These are phyloP conservation scores for Camelina laxa DNA, from an alignment of 345 rosid genomes.

Conservation along the genomic window DNA sequence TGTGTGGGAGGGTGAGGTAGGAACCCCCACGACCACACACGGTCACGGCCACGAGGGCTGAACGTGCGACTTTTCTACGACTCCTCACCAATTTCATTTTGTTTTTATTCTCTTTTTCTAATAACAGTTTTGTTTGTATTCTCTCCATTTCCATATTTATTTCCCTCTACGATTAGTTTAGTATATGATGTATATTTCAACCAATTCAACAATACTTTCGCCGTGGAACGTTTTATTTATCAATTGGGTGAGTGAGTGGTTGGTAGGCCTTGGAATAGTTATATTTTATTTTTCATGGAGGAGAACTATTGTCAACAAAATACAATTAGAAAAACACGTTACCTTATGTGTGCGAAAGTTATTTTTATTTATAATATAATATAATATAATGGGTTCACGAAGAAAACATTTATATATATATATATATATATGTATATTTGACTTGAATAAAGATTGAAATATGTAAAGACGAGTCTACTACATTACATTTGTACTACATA, in stretches of 20 bases:
- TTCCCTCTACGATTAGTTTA: not conserved
- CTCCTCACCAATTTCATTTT: conserved; percentile 23
- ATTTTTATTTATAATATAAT: not conserved
- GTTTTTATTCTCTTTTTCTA: not conserved
- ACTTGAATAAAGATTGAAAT: conserved; percentile 20
- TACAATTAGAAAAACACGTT: conserved; percentile 39
- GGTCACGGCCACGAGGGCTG: not conserved
- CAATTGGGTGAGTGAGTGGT: conserved; percentile 1
- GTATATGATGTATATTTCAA: not conserved
- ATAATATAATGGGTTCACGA: not conserved
- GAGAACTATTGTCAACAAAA: conserved; percentile 38
- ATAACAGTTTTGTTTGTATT: not conserved
- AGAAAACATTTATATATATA: not conserved
- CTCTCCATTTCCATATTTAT: not conserved
- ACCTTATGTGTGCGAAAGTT: conserved; percentile 19
- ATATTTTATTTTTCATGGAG: not conserved
- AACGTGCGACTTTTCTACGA: not conserved
- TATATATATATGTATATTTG: no score
- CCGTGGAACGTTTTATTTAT: not conserved
- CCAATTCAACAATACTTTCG: not conserved
- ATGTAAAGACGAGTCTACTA: conserved; percentile 8
- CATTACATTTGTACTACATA: no score
- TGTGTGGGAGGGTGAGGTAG: not conserved
- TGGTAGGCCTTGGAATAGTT: conserved; percentile 19
- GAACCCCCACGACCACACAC: not conserved